A percentile compares a stretch with the other conserved stretches of the same genome.
Evolutionary conservation across 441 rosid species (phyloP).

Genomic region (Euphorbia schlechtendalii): DNA sequence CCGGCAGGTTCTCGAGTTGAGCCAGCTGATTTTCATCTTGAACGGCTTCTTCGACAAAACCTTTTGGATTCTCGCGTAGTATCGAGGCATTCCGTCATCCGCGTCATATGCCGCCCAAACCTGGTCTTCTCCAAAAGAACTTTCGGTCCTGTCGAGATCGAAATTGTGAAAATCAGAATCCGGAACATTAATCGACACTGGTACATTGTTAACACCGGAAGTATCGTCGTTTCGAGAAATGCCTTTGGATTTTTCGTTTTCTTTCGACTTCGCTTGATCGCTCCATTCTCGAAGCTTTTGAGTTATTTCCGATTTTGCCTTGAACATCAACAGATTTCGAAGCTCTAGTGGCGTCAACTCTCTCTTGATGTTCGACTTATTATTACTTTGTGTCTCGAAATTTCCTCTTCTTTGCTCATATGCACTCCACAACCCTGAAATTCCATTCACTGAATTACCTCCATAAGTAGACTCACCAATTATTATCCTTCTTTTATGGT

Average conservation of each 20-base stretch:
- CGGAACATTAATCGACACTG: constrained; percentile 54
- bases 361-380: constrained; percentile 31
- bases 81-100: constrained; percentile 93
- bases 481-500: constrained; percentile 41
- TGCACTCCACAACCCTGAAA: constrained; percentile 27
- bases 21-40: constrained; percentile 86
- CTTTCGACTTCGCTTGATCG: constrained; percentile 26
- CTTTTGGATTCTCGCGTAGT: constrained; percentile 75
- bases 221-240: constrained; percentile 20
- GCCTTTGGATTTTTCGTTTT: constrained; percentile 29
- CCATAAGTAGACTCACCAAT: constrained; percentile 26
- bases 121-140: constrained; percentile 57
- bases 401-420: constrained; percentile 30
- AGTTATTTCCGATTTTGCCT: constrained; percentile 38
- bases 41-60: constrained; percentile 70
- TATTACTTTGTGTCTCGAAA: constrained; percentile 27
- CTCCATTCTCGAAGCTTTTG: constrained; percentile 42
- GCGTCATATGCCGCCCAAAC: constrained; percentile 95
- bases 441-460: constrained; percentile 30
- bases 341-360: constrained; percentile 45
- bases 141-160: constrained; percentile 68
- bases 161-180: constrained; percentile 93
- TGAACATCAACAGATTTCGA: constrained; percentile 44
- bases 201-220: constrained; percentile 19
- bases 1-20: constrained; percentile 59